phyloP scores from a whole-genome alignment of 2,329 filamentous ascomycete species.

The Epichloe amarillans region DNA sequence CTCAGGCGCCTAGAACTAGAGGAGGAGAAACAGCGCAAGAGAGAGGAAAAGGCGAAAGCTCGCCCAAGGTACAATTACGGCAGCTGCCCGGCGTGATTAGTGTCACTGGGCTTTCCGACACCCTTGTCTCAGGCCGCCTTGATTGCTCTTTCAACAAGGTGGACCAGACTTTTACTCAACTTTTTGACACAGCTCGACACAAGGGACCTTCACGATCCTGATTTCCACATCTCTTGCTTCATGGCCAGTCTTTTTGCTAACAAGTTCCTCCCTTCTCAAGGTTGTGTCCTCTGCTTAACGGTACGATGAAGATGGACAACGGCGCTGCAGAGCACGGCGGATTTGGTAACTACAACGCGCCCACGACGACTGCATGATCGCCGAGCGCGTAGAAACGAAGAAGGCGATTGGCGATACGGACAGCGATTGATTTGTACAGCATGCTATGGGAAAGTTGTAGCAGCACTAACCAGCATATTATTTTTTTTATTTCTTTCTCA shows the following conservation, averaged over 20 bases:
- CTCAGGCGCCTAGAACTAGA: conserved; percentile 6
- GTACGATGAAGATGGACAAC: conserved; percentile 55
- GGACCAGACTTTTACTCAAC: background rate
- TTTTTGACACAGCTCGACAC: background rate
- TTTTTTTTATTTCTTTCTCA: too few relatives aligned
- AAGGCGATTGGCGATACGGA: background rate
- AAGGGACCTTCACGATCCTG: background rate
- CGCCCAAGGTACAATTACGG: conserved; percentile 12
- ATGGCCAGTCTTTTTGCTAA: conserved; percentile 7
- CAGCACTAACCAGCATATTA: too few relatives aligned
- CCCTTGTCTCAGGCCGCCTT: background rate
- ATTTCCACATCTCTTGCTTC: background rate
- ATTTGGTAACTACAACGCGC: conserved; percentile 41
- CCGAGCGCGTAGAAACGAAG: conserved; percentile 8
- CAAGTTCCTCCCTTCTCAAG: conserved; percentile 28
- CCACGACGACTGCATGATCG: conserved; percentile 20
- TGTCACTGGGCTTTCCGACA: background rate
- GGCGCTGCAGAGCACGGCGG: conserved; percentile 42
- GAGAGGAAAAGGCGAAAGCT: conserved; percentile 9
- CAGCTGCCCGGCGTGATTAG: conserved; percentile 9
- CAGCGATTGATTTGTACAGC: background rate
- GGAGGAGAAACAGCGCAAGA: conserved; percentile 7
- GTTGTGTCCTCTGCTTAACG: conserved; percentile 75
- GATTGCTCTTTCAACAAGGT: background rate
- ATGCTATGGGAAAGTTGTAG: background rate